Conservation (phyloP, 1,139 yeast species). For the Trichomonascaceae sp. region DNA sequence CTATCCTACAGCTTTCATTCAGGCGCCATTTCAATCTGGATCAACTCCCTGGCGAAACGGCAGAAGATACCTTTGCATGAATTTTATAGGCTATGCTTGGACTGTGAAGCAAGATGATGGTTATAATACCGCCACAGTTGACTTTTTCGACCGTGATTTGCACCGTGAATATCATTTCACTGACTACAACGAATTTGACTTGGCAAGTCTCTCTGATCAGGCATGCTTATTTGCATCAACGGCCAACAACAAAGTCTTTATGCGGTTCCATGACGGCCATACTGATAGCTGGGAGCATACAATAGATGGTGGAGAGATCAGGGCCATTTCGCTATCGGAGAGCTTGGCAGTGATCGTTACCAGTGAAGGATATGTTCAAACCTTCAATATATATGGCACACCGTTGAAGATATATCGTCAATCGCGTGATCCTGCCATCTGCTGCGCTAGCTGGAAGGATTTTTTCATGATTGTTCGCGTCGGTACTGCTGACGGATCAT, state of each 20-base stretch:
- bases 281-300: conserved; percentile 37
- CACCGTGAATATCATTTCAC: conserved; percentile 83
- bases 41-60: conserved; percentile 73
- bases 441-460: conserved; percentile 46
- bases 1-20: conserved; percentile 2
- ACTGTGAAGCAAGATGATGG: conserved; percentile 54
- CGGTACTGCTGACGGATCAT: conserved; percentile 20
- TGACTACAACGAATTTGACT: conserved; percentile 63
- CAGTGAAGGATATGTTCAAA: conserved; percentile 50
- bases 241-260: conserved; percentile 23
- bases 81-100: conserved; percentile 77
- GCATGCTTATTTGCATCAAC: conserved; percentile 58
- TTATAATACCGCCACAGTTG: conserved; percentile 69
- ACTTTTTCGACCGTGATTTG: conserved; percentile 77
- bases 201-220: conserved; percentile 63
- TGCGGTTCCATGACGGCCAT: conserved; percentile 31
- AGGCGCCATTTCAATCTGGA: conserved; percentile 61
- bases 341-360: conserved; percentile 49
- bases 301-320: conserved; percentile 41
- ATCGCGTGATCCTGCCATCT: conserved; percentile 46
- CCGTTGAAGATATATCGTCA: conserved; percentile 46
- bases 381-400: conserved; percentile 51
- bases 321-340: conserved; percentile 48
- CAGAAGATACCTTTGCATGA: conserved; percentile 77
- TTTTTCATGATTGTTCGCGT: conserved; percentile 40